Conservation (phyloP, 495 filamentous ascomycete species). For the Talaromyces stipitatus region DNA sequence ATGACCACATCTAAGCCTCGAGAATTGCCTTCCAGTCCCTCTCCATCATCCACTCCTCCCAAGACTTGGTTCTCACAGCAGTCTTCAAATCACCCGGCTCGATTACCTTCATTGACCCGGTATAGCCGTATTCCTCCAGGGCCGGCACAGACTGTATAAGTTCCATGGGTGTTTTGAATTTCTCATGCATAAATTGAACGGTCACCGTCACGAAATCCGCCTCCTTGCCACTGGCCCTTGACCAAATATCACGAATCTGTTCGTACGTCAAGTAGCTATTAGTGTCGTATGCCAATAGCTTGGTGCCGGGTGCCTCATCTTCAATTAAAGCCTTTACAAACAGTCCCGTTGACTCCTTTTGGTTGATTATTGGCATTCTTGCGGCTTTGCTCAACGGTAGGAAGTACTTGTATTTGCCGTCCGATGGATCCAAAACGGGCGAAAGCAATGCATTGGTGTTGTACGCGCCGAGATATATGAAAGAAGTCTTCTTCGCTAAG, state of each 20-base stretch:
- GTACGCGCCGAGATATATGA: constrained; percentile 26
- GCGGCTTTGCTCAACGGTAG: constrained; percentile 15
- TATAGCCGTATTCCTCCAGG: constrained; percentile 31
- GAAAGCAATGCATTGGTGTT: constrained; percentile 23
- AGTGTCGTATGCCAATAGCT: constrained; percentile 33
- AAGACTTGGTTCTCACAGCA: constrained; percentile 16
- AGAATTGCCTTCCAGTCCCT: background rate
- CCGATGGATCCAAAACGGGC: constrained; percentile 18
- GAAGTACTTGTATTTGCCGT: constrained; percentile 18
- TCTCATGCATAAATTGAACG: constrained; percentile 22
- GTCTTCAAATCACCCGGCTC: constrained; percentile 26
- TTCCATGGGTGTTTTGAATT: constrained; percentile 27
- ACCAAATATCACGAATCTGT: constrained; percentile 23
- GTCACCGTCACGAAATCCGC: constrained; percentile 17
- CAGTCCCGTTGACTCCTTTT: constrained; percentile 23
- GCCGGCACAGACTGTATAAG: constrained; percentile 24
- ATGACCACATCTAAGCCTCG: too few relatives aligned
- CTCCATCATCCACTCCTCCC: constrained; percentile 25
- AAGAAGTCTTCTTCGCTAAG: constrained; percentile 20
- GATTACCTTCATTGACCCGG: constrained; percentile 25
- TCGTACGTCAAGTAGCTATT: constrained; percentile 20
- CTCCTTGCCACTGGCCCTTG: constrained; percentile 22
- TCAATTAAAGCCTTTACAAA: constrained; percentile 36
- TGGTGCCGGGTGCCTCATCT: constrained; percentile 25
- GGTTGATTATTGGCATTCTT: constrained; percentile 31